Base-by-base conservation (phyloP, 805 yeast species). In the Ogataea salicorniae region DNA sequence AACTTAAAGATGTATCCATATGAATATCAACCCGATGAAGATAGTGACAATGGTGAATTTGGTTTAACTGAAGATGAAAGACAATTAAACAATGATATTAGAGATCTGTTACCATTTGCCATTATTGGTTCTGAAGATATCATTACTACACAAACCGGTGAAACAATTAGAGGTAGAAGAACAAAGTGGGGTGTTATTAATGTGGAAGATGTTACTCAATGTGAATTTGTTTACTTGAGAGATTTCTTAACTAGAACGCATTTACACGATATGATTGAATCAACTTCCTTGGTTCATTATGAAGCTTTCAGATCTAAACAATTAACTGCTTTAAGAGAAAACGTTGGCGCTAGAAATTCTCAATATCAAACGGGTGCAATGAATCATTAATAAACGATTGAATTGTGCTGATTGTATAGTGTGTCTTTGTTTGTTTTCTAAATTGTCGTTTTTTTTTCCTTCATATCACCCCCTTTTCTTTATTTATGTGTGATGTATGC, bases 181-280 rank as follows among this genome's bases (percentile, higher is more conserved):
- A 90, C 95, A 47, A 83, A 84, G 63, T 92, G 97, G 96, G 97
- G 97, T 22, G 77, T 85, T 16, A 85, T 92, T 61, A 87, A 90
- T 67, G 88, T 94, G 51, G 97, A 91, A 71, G 96, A 94, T 70
- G 90, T 88, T 46, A 80, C 84, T 46, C 98, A 94, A 70, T 90
- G 97, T 70, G 99, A 94, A 72, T 94, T 94, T 74, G 88, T 89
- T 36, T 90, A 88, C 59, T 80, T 94, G 63, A 81, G 97, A 71
- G 96, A 89, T 67, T 94, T 94, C 68, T 79, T 94, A 62, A 89
- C 96, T 41, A 83, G 97, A 72, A 89, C 98, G 8, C 97, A 94
- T 67, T 75, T 94, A 61, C 97, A 90, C 68, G 98, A 92, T 66
- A 81, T 94, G 66, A 91, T 94, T 60, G 99, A 94, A 68, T 81